Percentiles rank a stretch among this genome's conserved stretches.
Evolutionary conservation across 345 rosid genomes (phyloP).

Genomic region (Erodium maritimum): DNA sequence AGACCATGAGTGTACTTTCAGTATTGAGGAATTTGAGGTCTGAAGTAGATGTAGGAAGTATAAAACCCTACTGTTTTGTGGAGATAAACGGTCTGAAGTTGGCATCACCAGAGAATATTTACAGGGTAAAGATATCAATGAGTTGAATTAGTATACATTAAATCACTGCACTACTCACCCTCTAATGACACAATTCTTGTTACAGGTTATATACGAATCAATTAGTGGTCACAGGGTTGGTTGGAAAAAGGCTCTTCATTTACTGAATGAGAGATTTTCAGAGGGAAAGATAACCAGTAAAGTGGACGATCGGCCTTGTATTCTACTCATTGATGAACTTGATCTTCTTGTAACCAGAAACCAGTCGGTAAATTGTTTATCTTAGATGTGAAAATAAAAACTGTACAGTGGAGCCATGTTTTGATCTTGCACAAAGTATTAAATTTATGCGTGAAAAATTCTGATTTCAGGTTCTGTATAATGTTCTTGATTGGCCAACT

Average conservation of each 20-base stretch:
- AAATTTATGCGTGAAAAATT: not conserved
- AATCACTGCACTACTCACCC: not conserved
- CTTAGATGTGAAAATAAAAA: too few relatives aligned
- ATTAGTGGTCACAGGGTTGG: slow-evolving; percentile 76
- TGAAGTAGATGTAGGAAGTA: slow-evolving; percentile 69
- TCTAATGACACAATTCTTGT: slow-evolving; percentile 9
- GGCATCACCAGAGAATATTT: slow-evolving; percentile 87
- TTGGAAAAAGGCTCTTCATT: slow-evolving; percentile 89
- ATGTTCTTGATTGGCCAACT: slow-evolving; percentile 94
- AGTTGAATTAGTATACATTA: too few relatives aligned
- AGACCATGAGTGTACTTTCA: slow-evolving; percentile 79
- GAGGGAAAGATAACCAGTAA: slow-evolving; percentile 47
- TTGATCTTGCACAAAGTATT: not conserved
- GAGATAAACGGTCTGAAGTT: slow-evolving; percentile 90
- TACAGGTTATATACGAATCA: slow-evolving; percentile 80
- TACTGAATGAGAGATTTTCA: slow-evolving; percentile 68
- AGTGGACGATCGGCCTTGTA: slow-evolving; percentile 63
- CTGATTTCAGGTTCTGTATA: slow-evolving; percentile 53
- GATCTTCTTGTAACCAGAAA: slow-evolving; percentile 94
- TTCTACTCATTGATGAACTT: slow-evolving; percentile 92
- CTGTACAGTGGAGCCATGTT: not conserved
- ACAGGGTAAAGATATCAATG: slow-evolving; percentile 30
- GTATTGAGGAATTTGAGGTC: slow-evolving; percentile 74
- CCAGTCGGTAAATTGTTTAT: slow-evolving; percentile 50
- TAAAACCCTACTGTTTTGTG: slow-evolving; percentile 74